Conservation (phyloP, 352 stramenopile genomes). For the Pythium brachiatum region DNA sequence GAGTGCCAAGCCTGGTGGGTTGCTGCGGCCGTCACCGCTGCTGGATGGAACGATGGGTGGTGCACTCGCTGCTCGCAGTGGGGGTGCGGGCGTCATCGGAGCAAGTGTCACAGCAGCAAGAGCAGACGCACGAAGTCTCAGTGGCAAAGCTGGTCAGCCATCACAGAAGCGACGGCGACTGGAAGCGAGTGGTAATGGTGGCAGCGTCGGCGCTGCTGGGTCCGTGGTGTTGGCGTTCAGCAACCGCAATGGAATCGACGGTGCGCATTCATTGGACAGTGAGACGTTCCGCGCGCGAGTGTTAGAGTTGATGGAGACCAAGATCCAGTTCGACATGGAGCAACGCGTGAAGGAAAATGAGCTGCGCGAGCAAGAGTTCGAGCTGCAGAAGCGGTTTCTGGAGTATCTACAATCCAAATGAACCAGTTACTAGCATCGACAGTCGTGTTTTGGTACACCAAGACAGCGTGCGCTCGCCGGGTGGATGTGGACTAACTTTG, state of each 20-base stretch:
- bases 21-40: constrained; percentile 9
- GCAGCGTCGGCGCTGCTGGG: background rate
- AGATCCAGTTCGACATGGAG: constrained; percentile 83
- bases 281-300: constrained; percentile 60
- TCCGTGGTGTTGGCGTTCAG: background rate
- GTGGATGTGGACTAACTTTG: background rate
- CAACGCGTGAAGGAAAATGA: constrained; percentile 74
- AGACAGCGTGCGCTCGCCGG: too few relatives aligned
- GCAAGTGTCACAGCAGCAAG: background rate
- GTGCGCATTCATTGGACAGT: constrained; percentile 22
- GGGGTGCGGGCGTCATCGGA: background rate
- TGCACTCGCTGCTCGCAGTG: background rate
- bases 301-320: constrained; percentile 73
- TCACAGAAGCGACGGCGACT: constrained; percentile 6
- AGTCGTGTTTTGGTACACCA: background rate
- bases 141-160: background rate
- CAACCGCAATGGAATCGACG: constrained; percentile 18
- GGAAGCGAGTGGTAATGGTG: background rate
- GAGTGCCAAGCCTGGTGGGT: constrained; percentile 35
- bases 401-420: constrained; percentile 83
- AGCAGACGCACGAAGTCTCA: too few relatives aligned
- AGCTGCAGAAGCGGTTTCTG: constrained; percentile 79
- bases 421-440: background rate
- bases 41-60: constrained; percentile 14
- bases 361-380: constrained; percentile 75